Base-by-base conservation (phyloP, 2,329 filamentous ascomycete genomes). In the Colletotrichum endophyticum region DNA sequence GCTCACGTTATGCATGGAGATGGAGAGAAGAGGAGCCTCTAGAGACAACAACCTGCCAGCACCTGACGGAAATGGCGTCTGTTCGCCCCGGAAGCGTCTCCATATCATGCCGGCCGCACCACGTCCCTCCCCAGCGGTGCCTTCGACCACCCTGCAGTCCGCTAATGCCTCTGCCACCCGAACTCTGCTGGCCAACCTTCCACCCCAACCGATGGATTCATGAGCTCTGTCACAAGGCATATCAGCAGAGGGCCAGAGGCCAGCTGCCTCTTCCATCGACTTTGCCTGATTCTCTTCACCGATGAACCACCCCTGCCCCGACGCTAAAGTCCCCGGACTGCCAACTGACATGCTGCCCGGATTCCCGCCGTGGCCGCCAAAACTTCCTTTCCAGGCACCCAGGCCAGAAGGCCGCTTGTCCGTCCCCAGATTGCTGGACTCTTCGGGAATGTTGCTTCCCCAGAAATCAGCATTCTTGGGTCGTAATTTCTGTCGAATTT, bases 61-160 rank as follows among this genome's bases (percentile, higher is more conserved):
- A 32, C 70, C 32, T 63, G 70, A 75, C 63, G 63, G 73, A 73
- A 63, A 67, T 64, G 73, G 73, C 63, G 73, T 53, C 63, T 73
- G 62, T 39, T 74, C 74, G 32, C 70, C 57, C 70, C 74, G 59
- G 70, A 59, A 64, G 36, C 57, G 74, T 70, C 44, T 53, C 61
- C 36, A 76, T 70, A 56, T 63, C 56, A 68, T 63, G 70, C 70
- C 70, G 66, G 44, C 72, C 70, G 44, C 57, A 63, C 30, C 53
- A 69, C 56, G 44, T 53, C 44, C 34, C 32, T 32, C 34, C 32
- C 62, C 32, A 34, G 22, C 32, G 11, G 16, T 64, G 32, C 61
- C 22, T 25, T 39, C 22, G 63, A 39, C 57, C 61, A 44, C 32
- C 57, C 22, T 22, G 66, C 64, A 32, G 32, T 30, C 70, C 70